Conservation (phyloP, 108 stramenopile species). For the Fragilaria crotonensis region DNA sequence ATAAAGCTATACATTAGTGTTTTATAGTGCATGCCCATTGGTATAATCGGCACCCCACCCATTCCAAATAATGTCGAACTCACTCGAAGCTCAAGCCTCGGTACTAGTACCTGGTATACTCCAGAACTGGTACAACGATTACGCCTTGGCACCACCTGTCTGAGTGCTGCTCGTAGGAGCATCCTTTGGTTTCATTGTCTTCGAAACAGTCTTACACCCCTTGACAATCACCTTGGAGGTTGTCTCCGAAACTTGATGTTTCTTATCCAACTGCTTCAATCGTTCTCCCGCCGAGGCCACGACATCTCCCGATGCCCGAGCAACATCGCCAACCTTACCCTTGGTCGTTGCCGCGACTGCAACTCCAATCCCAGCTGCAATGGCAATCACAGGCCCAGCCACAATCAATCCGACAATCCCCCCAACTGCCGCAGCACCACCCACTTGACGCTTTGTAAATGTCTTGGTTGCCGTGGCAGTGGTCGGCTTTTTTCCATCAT, state of each 20-base stretch:
- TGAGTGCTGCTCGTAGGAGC: too few species aligned
- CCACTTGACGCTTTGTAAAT: background rate
- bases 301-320: conserved; percentile 49
- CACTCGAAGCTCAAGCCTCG: too few species aligned
- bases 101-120: too few species aligned
- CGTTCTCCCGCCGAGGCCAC: conserved; percentile 39
- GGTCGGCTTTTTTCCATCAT: too few species aligned
- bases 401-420: conserved; percentile 58
- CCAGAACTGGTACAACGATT: too few species aligned
- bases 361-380: conserved; percentile 53
- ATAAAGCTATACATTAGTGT: too few species aligned
- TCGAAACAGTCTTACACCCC: conserved; percentile 11
- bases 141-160: too few species aligned
- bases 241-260: conserved; percentile 63
- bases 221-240: conserved; percentile 30
- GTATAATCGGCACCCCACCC: too few species aligned
- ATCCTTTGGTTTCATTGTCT: conserved; percentile 1
- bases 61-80: too few species aligned
- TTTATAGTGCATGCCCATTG: too few species aligned
- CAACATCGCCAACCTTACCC: conserved; percentile 35
- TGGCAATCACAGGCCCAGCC: conserved; percentile 56
- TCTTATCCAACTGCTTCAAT: conserved; percentile 51
- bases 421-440: conserved; percentile 55
- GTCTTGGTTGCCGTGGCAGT: too few species aligned
- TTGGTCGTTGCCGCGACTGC: conserved; percentile 37